Evolutionary conservation across 2,329 filamentous ascomycete genomes (phyloP).

Genomic region (Ilyonectria destructans): DNA sequence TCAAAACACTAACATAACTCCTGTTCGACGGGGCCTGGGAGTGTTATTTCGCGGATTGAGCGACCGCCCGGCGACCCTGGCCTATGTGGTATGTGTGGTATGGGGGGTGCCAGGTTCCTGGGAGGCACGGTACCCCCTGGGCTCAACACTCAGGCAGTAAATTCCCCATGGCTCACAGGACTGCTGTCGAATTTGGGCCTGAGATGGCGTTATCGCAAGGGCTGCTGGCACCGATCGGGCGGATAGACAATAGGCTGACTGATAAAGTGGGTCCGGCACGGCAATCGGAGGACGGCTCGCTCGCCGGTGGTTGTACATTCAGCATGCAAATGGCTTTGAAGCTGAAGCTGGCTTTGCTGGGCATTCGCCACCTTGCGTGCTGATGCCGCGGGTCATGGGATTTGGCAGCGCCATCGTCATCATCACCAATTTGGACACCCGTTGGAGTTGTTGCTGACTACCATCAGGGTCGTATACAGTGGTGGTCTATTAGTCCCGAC

Average conservation of each 20-base stretch:
- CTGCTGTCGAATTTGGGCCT: conserved; percentile 45
- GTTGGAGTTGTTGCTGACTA: conserved; percentile 11
- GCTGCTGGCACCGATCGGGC: conserved; percentile 45
- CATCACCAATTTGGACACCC: not conserved
- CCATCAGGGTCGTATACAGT: conserved; percentile 20
- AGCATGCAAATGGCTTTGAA: conserved; percentile 4
- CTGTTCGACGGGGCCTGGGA: conserved; percentile 7
- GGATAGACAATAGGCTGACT: conserved; percentile 37
- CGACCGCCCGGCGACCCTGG: conserved; percentile 18
- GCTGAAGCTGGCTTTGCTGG: conserved; percentile 7
- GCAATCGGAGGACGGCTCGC: conserved; percentile 45
- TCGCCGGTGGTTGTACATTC: conserved; percentile 26
- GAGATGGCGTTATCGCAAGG: conserved; percentile 49
- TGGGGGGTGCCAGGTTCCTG: not conserved
- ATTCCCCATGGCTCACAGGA: conserved; percentile 35
- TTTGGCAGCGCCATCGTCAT: conserved; percentile 4
- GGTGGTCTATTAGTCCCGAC: conserved; percentile 23
- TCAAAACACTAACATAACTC: conserved; percentile 15
- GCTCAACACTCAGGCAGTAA: conserved; percentile 29
- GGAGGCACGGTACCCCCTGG: conserved; percentile 12
- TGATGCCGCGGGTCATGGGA: not conserved
- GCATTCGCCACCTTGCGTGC: conserved; percentile 14
- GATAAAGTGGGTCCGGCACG: conserved; percentile 43
- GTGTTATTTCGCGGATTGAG: conserved; percentile 1
- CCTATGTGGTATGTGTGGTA: not conserved